A percentile compares a stretch with the other conserved stretches of the same genome.
Evolutionary conservation across 805 yeast genomes (phyloP).

Genomic region (Zygoascus flipseniorum): DNA sequence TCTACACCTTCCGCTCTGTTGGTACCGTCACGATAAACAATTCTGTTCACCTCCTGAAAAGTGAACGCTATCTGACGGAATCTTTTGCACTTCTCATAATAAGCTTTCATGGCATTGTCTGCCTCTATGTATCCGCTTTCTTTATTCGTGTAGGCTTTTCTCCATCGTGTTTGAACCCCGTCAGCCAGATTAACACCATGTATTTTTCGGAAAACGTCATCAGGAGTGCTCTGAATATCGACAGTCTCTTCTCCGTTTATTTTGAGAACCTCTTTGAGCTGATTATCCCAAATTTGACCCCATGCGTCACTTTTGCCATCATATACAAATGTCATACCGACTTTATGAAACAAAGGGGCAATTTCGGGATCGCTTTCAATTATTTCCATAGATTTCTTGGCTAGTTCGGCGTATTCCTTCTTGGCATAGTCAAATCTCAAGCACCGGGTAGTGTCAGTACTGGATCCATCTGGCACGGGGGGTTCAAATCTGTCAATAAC

Average conservation of each 20-base stretch:
- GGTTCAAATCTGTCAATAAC: slow-evolving; percentile 2
- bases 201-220: not conserved
- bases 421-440: not conserved
- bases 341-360: not conserved
- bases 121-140: slow-evolving; percentile 3
- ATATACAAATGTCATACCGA: slow-evolving; percentile 3
- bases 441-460: slow-evolving; percentile 3
- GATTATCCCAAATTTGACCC: slow-evolving; percentile 1
- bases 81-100: not conserved
- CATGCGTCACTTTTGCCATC: slow-evolving; percentile 1
- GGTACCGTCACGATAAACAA: not conserved
- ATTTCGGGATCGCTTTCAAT: slow-evolving; percentile 1
- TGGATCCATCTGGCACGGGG: slow-evolving; percentile 3
- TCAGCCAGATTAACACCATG: not conserved
- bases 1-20: not conserved
- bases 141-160: slow-evolving; percentile 1
- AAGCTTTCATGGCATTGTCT: slow-evolving; percentile 1
- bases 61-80: not conserved
- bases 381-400: not conserved
- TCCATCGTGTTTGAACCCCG: not conserved
- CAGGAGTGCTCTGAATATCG: not conserved
- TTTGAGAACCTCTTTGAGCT: not conserved
- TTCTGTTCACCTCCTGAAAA: not conserved
- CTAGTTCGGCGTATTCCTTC: not conserved
- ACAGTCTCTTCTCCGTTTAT: not conserved